These are phyloP conservation scores for Ichthyophthirius multifiliis DNA, from an alignment of 169 alveolate species.

Conservation along the genomic window DNA sequence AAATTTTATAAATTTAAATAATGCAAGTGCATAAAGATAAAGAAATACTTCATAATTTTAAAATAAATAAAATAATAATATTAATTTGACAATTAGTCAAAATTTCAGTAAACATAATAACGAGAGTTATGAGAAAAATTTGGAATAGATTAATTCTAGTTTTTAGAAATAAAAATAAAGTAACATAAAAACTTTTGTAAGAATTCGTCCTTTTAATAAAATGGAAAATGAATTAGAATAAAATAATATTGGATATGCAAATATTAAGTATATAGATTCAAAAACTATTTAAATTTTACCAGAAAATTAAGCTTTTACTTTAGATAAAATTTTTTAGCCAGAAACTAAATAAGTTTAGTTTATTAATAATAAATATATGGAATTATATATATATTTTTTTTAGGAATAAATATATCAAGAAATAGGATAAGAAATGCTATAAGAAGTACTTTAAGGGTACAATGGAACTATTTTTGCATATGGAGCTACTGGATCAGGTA, in stretches of 20 bases:
- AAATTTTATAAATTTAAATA: no score
- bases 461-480: slow-evolving; percentile 78
- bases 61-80: no score
- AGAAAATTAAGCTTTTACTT: slow-evolving; percentile 50
- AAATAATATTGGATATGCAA: slow-evolving; percentile 17
- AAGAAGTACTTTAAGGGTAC: slow-evolving; percentile 65
- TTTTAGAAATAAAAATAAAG: no score
- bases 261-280: slow-evolving; percentile 17
- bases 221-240: slow-evolving; percentile 2
- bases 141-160: no score
- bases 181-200: slow-evolving; percentile 38
- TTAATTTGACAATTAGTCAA: no score
- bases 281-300: slow-evolving; percentile 1
- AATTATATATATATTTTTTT: no score
- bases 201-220: slow-evolving; percentile 52
- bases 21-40: no score
- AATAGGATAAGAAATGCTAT: slow-evolving; percentile 65
- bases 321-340: slow-evolving; percentile 65
- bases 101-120: no score
- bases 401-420: slow-evolving; percentile 56
- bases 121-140: no score
- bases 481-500: slow-evolving; percentile 73
- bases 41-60: no score
- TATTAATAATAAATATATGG: no score
- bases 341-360: neutral